Percentiles rank a stretch among this genome's conserved stretches.
Evolutionary conservation across 2,329 filamentous ascomycete species (phyloP).

Genomic region (Bipolaris bicolor): DNA sequence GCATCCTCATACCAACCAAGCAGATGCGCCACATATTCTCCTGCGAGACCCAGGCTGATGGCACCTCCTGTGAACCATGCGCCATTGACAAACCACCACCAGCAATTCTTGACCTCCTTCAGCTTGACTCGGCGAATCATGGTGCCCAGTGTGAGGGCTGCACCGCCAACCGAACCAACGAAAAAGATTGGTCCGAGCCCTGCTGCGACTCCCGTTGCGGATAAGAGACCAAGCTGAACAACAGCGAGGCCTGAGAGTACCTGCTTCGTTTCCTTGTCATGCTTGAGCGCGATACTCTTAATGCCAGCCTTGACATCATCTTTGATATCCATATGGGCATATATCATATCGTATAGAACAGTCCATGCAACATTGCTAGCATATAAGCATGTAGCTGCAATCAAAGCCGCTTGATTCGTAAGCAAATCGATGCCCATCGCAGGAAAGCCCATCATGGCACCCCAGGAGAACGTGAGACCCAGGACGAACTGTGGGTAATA

Average conservation of each 20-base stretch:
- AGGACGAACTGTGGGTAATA: conserved; percentile 87
- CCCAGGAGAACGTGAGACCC: conserved; percentile 87
- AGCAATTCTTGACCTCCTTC: conserved; percentile 63
- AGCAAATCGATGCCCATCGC: conserved; percentile 80
- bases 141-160: conserved; percentile 59
- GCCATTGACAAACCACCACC: conserved; percentile 70
- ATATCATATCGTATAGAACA: conserved; percentile 89
- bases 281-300: conserved; percentile 83
- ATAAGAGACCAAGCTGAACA: conserved; percentile 72
- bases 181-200: conserved; percentile 66
- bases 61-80: conserved; percentile 67
- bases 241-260: conserved; percentile 74
- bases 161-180: conserved; percentile 63
- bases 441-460: conserved; percentile 85
- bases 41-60: conserved; percentile 61
- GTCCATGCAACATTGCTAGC: conserved; percentile 84
- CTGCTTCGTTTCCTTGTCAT: conserved; percentile 77
- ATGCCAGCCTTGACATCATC: conserved; percentile 87
- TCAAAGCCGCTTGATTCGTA: conserved; percentile 65
- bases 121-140: conserved; percentile 67
- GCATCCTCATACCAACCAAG: conserved; percentile 32
- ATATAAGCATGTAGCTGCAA: conserved; percentile 73
- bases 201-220: conserved; percentile 69
- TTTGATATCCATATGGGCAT: conserved; percentile 89
- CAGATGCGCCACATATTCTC: conserved; percentile 57